Conservation (phyloP, 2,329 filamentous ascomycete species). For the Calonectria leucothoes region DNA sequence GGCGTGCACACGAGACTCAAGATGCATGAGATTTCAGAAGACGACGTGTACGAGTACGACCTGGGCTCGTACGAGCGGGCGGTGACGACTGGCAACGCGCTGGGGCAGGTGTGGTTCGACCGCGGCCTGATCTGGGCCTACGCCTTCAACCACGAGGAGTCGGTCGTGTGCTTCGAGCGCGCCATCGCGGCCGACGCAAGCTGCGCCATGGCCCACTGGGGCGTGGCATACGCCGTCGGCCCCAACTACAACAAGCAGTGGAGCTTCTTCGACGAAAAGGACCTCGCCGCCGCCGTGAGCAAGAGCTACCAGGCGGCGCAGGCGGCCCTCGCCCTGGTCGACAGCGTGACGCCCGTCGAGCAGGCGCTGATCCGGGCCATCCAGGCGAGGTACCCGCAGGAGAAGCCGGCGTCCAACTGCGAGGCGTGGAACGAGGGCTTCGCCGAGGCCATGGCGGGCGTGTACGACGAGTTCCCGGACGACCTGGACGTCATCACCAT, state of each 20-base stretch:
- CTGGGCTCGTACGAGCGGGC: slow-evolving; percentile 9
- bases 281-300: slow-evolving; percentile 53
- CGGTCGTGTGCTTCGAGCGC: slow-evolving; percentile 70
- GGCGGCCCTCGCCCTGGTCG: not conserved
- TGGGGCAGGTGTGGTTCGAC: slow-evolving; percentile 56
- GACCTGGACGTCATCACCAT: slow-evolving; percentile 53
- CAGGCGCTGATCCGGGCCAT: slow-evolving; percentile 72
- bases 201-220: slow-evolving; percentile 77
- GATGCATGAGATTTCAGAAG: not conserved
- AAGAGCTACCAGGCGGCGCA: slow-evolving; percentile 16
- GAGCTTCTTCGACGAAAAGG: slow-evolving; percentile 74
- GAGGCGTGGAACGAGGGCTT: slow-evolving; percentile 49
- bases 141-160: slow-evolving; percentile 82
- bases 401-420: slow-evolving; percentile 59
- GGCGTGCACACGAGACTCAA: not conserved
- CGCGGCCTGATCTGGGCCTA: slow-evolving; percentile 80
- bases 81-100: not conserved
- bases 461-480: slow-evolving; percentile 49
- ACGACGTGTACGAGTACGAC: slow-evolving; percentile 13
- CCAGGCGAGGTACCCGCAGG: slow-evolving; percentile 66
- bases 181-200: slow-evolving; percentile 65
- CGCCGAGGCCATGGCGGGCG: slow-evolving; percentile 53
- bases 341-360: slow-evolving; percentile 53
- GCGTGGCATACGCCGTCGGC: slow-evolving; percentile 76
- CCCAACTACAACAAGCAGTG: slow-evolving; percentile 85